Percentiles rank a stretch among this genome's conserved stretches.
These are phyloP conservation scores for Aspergillus sp. DNA, from an alignment of 2,329 filamentous ascomycete species.

Conservation along the genomic window DNA sequence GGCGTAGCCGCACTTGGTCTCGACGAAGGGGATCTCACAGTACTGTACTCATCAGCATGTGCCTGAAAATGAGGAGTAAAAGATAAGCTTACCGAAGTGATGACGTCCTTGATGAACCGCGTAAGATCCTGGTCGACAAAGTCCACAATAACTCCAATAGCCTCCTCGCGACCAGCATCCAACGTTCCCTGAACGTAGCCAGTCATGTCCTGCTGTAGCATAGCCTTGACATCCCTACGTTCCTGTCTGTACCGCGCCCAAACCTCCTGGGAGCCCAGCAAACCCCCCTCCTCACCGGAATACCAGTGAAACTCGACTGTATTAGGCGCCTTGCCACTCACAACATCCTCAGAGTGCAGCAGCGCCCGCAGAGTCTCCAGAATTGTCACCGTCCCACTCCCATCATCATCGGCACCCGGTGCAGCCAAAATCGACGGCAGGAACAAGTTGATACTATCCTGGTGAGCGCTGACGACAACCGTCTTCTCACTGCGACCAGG, in stretches of 20 bases:
- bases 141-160: slow-evolving; percentile 87
- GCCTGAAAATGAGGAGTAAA: background rate
- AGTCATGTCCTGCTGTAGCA: slow-evolving; percentile 98
- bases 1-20: slow-evolving; percentile 85
- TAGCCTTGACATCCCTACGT: slow-evolving; percentile 75
- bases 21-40: slow-evolving; percentile 77
- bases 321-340: slow-evolving; percentile 66
- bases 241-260: slow-evolving; percentile 72
- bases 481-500: slow-evolving; percentile 80
- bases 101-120: slow-evolving; percentile 81
- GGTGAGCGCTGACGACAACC: slow-evolving; percentile 82
- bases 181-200: slow-evolving; percentile 78
- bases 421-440: slow-evolving; percentile 75
- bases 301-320: slow-evolving; percentile 98
- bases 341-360: slow-evolving; percentile 63
- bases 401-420: slow-evolving; percentile 92
- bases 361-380: slow-evolving; percentile 82
- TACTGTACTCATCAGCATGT: slow-evolving; percentile 48
- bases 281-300: slow-evolving; percentile 78
- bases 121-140: slow-evolving; percentile 79
- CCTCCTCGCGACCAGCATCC: slow-evolving; percentile 74
- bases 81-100: slow-evolving; percentile 53
- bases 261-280: slow-evolving; percentile 83
- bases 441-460: slow-evolving; percentile 92
- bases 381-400: slow-evolving; percentile 87